Base-by-base conservation (phyloP, 305 asterid genomes). In the Fraxinus angustifolia region DNA sequence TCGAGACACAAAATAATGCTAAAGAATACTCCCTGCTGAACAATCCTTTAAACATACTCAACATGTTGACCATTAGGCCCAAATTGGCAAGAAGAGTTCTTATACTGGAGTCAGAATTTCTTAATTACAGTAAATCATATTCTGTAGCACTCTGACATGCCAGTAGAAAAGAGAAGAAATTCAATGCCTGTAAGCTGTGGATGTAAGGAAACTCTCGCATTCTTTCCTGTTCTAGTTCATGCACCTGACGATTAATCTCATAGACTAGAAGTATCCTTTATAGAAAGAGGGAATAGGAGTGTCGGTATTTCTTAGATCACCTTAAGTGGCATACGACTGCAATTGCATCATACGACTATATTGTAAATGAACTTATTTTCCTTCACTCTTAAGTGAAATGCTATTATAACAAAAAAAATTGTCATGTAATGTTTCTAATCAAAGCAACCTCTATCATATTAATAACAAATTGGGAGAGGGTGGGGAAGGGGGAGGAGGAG, bases 211-310 rank as follows among this genome's bases (percentile, higher is more conserved):
- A 31, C 3, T 31, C 19, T 16, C 16, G 28, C n/a, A 80, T 33
- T 78, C 62, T 77, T 78, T 45, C 19, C 36, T 70, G 73, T 23
- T 42, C 62, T 38, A 36, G 80, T 53, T 73, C 79, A 56, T 65
- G 73, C 50, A 26, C 80, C 21, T 21, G 70, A 72, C 38, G 78
- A 76, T 77, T 71, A 31, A 34, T 84, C 84, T 30, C 77, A 71
- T 10, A 77, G 68, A 26, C 23, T 6, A 31, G 23, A 56, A 53
- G 56, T 42, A 67, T 81, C 76, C 74, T 70, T 28, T 67, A 26
- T 2, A 53, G 79, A 45, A 19, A 11, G 7, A 67, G 77, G 34
- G 28, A 26, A 75, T 6, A 16, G 0, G 7, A 7, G 17, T 3
- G 76, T 1, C 7, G 45, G 6, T 50, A 21, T 76, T 73, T 53